These are phyloP conservation scores for Castanea sativa DNA, from an alignment of 306 rosid genomes.

Conservation along the genomic window DNA sequence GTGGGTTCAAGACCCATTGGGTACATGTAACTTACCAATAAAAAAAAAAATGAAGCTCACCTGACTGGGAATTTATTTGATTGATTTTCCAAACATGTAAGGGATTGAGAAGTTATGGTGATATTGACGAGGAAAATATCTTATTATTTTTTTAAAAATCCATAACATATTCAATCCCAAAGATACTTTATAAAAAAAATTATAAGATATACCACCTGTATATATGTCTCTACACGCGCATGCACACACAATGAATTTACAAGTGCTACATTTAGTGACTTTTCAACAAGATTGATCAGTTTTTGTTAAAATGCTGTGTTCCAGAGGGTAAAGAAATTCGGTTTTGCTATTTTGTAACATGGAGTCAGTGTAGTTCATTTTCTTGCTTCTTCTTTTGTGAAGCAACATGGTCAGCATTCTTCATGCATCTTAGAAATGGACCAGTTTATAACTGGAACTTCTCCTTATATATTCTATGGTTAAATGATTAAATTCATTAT, in stretches of 20 bases:
- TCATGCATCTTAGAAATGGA: too few relatives aligned
- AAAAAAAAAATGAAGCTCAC: too few relatives aligned
- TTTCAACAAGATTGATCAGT: not conserved
- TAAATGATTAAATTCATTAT: too few relatives aligned
- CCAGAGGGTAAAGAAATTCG: not conserved
- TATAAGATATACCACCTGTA: not conserved
- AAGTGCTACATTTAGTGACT: not conserved
- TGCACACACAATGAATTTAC: not conserved
- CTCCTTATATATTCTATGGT: too few relatives aligned
- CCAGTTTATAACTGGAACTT: too few relatives aligned
- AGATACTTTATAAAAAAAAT: not conserved
- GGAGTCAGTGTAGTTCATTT: not conserved
- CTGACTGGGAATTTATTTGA: not conserved
- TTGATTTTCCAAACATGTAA: not conserved
- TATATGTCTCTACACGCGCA: too few relatives aligned
- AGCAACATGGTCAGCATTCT: not conserved
- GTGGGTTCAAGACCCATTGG: too few relatives aligned
- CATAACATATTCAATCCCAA: not conserved
- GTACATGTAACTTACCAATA: too few relatives aligned
- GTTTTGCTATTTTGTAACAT: not conserved
- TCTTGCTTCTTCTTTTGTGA: not conserved
- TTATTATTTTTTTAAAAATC: too few relatives aligned
- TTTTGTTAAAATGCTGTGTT: not conserved
- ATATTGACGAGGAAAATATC: not conserved
- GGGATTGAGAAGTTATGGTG: not conserved